Evolutionary conservation across 345 rosid species (phyloP).

Genomic region (Chamaenerion angustifolium): DNA sequence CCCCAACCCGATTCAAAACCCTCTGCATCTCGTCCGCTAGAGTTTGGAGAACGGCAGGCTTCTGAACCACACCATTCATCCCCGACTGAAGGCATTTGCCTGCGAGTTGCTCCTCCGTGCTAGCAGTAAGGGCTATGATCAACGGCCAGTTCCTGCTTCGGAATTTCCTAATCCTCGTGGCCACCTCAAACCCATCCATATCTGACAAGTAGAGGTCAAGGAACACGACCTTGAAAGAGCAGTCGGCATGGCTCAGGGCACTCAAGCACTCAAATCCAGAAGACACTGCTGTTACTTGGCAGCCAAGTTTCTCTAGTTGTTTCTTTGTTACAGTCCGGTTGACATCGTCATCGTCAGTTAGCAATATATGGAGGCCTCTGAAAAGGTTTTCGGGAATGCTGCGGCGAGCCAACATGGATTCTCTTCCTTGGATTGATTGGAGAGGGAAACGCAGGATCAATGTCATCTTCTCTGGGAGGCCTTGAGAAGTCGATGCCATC

Average conservation of each 20-base stretch:
- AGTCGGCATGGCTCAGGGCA: conserved; percentile 40
- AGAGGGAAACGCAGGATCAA: conserved; percentile 55
- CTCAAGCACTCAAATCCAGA: conserved; percentile 82
- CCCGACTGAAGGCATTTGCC: conserved; percentile 69
- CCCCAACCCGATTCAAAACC: conserved; percentile 53
- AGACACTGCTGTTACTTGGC: conserved; percentile 69
- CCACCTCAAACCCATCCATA: conserved; percentile 91
- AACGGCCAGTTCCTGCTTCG: conserved; percentile 64
- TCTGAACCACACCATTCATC: conserved; percentile 79
- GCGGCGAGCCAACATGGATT: conserved; percentile 14
- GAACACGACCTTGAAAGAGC: conserved; percentile 43
- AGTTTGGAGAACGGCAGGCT: conserved; percentile 70
- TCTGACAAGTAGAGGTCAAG: conserved; percentile 89
- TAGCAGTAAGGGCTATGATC: conserved; percentile 80
- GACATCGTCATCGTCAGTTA: conserved; percentile 63
- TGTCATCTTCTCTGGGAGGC: conserved; percentile 59
- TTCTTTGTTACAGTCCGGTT: conserved; percentile 69
- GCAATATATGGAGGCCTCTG: conserved; percentile 47
- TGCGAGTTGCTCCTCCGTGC: conserved; percentile 61
- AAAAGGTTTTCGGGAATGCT: conserved; percentile 31
- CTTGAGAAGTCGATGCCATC: conserved; percentile 49
- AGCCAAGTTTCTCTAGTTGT: conserved; percentile 76
- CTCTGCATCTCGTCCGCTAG: conserved; percentile 73
- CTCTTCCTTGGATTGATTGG: conserved; percentile 32
- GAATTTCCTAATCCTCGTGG: conserved; percentile 69